phyloP scores from a whole-genome alignment of 805 yeast genomes.

The Vanderwaltozyma tropicalis region DNA sequence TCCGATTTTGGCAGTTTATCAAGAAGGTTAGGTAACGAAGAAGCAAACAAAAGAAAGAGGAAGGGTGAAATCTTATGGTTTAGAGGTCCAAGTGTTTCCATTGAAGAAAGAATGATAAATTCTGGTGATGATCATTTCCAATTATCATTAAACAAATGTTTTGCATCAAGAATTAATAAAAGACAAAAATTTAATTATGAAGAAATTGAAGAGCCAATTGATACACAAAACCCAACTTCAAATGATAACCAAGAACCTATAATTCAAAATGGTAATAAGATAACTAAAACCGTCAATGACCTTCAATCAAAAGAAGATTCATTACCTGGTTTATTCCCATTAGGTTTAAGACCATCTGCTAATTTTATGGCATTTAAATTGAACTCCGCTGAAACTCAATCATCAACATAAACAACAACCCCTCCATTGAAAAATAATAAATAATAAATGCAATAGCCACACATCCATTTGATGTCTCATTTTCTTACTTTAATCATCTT shows the following conservation, averaged over 20 bases:
- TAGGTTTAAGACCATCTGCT: slow-evolving; percentile 51
- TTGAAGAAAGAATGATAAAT: slow-evolving; percentile 33
- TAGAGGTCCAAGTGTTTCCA: slow-evolving; percentile 51
- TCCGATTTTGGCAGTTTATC: slow-evolving; percentile 24
- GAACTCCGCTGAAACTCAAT: neutral
- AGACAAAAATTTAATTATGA: slow-evolving; percentile 19
- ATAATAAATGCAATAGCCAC: too few relatives aligned
- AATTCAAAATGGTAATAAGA: too few relatives aligned
- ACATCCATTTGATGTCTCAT: too few relatives aligned
- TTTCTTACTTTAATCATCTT: too few relatives aligned
- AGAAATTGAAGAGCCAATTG: slow-evolving; percentile 12
- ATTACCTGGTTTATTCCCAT: slow-evolving; percentile 17
- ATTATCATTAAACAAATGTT: slow-evolving; percentile 19
- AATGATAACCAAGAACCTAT: neutral
- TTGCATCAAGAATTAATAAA: slow-evolving; percentile 10
- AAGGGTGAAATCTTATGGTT: slow-evolving; percentile 50
- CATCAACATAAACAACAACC: neutral
- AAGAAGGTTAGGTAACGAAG: slow-evolving; percentile 16
- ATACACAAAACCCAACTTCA: neutral
- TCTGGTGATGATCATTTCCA: slow-evolving; percentile 13
- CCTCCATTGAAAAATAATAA: too few relatives aligned
- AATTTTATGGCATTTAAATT: slow-evolving; percentile 56
- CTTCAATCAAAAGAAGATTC: slow-evolving; percentile 8
- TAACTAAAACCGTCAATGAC: slow-evolving; percentile 6
- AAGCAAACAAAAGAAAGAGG: slow-evolving; percentile 12